Conservation (phyloP, 768 basidiomycete genomes). For the Nidularia pulvinata region DNA sequence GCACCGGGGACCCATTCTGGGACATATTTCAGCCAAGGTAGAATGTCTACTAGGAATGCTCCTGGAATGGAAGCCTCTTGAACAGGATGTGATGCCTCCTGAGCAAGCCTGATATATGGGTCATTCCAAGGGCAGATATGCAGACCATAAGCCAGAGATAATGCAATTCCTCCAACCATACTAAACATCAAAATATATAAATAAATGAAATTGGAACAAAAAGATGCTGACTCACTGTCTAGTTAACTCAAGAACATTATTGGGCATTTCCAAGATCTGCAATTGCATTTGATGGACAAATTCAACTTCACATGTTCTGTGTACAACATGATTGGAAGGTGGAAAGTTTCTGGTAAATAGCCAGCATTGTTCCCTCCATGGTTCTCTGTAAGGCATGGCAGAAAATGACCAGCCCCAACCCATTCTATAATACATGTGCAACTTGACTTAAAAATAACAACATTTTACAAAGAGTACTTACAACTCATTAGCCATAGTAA, state of each 20-base stretch:
- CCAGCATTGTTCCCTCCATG: conserved; percentile 38
- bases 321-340: conserved; percentile 20
- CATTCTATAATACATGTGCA: conserved; percentile 23
- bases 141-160: conserved; percentile 49
- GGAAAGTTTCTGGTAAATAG: conserved; percentile 40
- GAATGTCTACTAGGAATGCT: conserved; percentile 40
- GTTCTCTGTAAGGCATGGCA: conserved; percentile 34
- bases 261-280: conserved; percentile 26
- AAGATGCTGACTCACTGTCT: conserved; percentile 34
- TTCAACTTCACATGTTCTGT: conserved; percentile 23
- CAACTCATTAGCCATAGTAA: conserved; percentile 8
- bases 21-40: conserved; percentile 39
- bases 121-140: conserved; percentile 34
- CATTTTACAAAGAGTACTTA: conserved; percentile 1
- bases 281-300: conserved; percentile 27
- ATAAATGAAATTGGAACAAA: not conserved
- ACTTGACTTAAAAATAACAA: not conserved
- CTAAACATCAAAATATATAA: conserved; percentile 13
- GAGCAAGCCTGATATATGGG: conserved; percentile 38
- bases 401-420: conserved; percentile 38
- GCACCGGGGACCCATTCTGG: conserved; percentile 64
- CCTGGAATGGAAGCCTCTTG: conserved; percentile 35
- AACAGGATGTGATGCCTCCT: conserved; percentile 30
- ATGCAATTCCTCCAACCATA: conserved; percentile 33
- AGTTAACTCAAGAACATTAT: conserved; percentile 29